A percentile compares a stretch with the other conserved stretches of the same genome.
Evolutionary conservation across 257 asterid genomes (phyloP).

Genomic region (Solanum tarapatanum): DNA sequence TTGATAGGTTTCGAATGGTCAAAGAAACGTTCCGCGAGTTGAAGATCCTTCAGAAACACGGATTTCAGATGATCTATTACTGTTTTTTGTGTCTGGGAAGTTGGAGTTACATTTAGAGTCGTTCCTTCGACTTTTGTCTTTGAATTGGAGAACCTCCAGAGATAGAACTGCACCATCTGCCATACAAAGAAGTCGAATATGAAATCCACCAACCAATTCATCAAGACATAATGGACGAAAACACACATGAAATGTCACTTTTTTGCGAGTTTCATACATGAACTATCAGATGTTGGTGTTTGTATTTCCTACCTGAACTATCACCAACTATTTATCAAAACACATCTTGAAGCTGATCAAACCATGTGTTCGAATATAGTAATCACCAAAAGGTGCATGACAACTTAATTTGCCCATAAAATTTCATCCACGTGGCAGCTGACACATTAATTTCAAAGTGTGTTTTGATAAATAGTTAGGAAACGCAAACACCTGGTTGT

Average conservation of each 20-base stretch:
- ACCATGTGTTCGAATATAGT: neutral
- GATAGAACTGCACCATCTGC: slow-evolving; percentile 56
- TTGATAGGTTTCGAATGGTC: slow-evolving; percentile 5
- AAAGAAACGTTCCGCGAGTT: slow-evolving; percentile 17
- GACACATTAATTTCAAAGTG: neutral
- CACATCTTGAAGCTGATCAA: neutral
- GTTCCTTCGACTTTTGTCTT: slow-evolving; percentile 12
- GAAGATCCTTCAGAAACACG: slow-evolving; percentile 33
- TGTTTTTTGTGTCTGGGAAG: slow-evolving; percentile 23
- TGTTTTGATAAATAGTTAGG: neutral
- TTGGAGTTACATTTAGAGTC: slow-evolving; percentile 5
- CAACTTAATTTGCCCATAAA: neutral
- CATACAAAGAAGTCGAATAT: neutral
- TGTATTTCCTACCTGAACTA: neutral
- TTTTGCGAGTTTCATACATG: neutral
- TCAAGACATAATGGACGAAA: neutral
- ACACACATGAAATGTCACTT: neutral
- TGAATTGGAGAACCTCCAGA: slow-evolving; percentile 32
- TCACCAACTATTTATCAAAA: neutral
- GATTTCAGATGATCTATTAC: slow-evolving; percentile 19
- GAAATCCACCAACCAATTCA: neutral
- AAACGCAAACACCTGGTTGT: neutral
- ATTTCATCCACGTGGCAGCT: neutral
- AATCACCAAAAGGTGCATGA: neutral
- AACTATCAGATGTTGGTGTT: neutral